Evolutionary conservation across 2,329 filamentous ascomycete species (phyloP).

Genomic region (Xenoacremonium recifei): DNA sequence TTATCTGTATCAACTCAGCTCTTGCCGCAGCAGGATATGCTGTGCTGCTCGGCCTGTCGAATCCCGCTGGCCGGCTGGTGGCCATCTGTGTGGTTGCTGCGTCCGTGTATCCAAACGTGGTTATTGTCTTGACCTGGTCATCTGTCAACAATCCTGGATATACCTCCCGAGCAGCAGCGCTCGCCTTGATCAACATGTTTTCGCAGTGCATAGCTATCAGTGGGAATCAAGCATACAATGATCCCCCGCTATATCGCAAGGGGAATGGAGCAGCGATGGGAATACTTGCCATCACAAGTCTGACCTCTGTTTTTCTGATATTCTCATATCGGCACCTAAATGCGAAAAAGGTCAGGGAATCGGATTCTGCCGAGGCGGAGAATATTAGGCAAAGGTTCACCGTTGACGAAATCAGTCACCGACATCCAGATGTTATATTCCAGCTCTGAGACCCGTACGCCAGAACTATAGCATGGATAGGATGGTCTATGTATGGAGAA

Average conservation of each 20-base stretch:
- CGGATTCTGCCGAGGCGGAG: neutral
- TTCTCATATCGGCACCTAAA: neutral
- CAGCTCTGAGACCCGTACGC: neutral
- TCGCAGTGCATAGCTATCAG: neutral
- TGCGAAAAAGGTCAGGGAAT: neutral
- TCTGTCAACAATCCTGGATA: neutral
- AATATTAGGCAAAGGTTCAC: neutral
- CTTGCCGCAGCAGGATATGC: neutral
- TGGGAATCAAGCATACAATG: neutral
- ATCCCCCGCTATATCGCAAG: neutral
- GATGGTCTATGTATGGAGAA: too few relatives aligned
- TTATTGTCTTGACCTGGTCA: neutral
- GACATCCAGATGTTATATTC: neutral
- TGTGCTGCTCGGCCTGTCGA: neutral
- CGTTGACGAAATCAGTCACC: neutral
- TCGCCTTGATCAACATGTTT: neutral
- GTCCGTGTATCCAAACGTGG: neutral
- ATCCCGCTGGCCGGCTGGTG: neutral
- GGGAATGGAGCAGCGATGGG: neutral
- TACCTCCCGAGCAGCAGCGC: neutral
- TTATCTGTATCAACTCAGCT: neutral
- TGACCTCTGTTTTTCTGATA: neutral
- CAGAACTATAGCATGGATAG: too few relatives aligned
- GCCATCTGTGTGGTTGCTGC: neutral
- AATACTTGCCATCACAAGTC: neutral